These are phyloP conservation scores for Cladosporium sp. DNA, from an alignment of 2,329 filamentous ascomycete genomes.

Conservation along the genomic window DNA sequence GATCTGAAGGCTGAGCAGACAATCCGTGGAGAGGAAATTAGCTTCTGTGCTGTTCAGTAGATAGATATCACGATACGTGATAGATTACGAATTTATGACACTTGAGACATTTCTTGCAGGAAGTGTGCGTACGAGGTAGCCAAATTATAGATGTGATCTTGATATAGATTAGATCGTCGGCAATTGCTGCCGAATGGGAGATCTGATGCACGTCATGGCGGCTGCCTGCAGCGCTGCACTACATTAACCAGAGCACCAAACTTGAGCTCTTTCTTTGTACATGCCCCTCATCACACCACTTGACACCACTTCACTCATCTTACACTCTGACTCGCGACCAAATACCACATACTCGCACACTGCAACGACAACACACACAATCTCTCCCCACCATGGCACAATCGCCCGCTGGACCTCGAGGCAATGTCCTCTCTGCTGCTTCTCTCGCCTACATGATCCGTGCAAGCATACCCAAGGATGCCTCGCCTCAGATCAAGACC, in stretches of 20 bases:
- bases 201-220: slow-evolving; percentile 9
- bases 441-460: slow-evolving; percentile 47
- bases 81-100: neutral
- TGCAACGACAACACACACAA: neutral
- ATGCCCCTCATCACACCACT: neutral
- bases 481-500: slow-evolving; percentile 56
- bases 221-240: slow-evolving; percentile 9
- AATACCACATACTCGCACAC: neutral
- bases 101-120: neutral
- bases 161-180: slow-evolving; percentile 9
- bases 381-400: neutral
- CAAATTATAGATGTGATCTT: no score
- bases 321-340: neutral
- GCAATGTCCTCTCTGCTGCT: slow-evolving; percentile 46
- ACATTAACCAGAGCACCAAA: slow-evolving; percentile 1
- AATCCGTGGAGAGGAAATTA: neutral
- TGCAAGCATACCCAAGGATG: slow-evolving; percentile 42
- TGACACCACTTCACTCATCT: neutral
- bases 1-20: neutral
- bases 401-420: slow-evolving; percentile 21
- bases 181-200: slow-evolving; percentile 3
- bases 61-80: neutral
- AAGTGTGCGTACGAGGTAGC: neutral
- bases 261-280: neutral
- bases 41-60: slow-evolving; percentile 4